phyloP scores from a whole-genome alignment of 345 rosid genomes.

The sweet orange (Citrus sinensis) region DVS_A1.0 CM039162.1:27959501-27960000 shows the following conservation, averaged over 20 bases:
- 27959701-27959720: background rate
- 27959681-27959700: background rate
- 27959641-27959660: background rate
- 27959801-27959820: background rate
- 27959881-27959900: background rate
- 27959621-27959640: background rate
- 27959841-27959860: too few relatives aligned
- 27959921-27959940: conserved; percentile 5
- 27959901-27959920: background rate
- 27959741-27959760: too few relatives aligned
- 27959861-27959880: background rate
- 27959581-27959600: background rate
- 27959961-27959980: conserved; percentile 10
- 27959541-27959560: too few relatives aligned
- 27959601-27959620: background rate
- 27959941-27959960: background rate
- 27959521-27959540: too few relatives aligned
- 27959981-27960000: conserved; percentile 15
- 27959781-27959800: background rate
- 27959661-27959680: background rate
- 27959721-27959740: background rate
- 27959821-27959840: background rate
- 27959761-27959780: background rate
- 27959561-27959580: too few relatives aligned
- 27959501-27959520: background rate